Evolutionary conservation across 139 green algal genomes (phyloP), one percentile per base, ranked within the genome.

Genomic region (Coccomyxa sp.): DNA sequence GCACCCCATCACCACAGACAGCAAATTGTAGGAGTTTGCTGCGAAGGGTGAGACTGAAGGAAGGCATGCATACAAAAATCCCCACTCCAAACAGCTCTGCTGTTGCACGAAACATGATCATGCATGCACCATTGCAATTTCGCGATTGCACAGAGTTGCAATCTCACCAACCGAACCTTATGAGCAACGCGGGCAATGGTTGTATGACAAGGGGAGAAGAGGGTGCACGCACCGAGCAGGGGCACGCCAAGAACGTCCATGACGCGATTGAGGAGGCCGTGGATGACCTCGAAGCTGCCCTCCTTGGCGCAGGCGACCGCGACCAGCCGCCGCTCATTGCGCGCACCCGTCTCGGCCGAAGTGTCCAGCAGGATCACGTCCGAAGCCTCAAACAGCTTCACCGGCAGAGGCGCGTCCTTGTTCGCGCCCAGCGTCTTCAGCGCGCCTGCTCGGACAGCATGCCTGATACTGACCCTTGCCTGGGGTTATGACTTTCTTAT

Each of bases 391-490:
- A 99, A 99, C 74, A 99, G 91, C 86, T 92, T 91, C 23, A 98
- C 82, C 13, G 97, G 97, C 82, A 99, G 89, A 18, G 96, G 91
- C 23, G 93, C 90, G 75, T 98, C 92, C 83, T 96, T 97, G 91
- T 98, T 99, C 71, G 95, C 90, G 12, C 89, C 95, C 60, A 99
- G 85, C 23, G 97, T 99, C 87, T 99, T 99, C 60, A 99, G 92
- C 31, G 93, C 91, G 45, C 89, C 89, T 83, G 85, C 87, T 38
- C 90, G 21, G 31, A 17, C 25, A 81, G 92, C 16, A 90, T 87
- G 57, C 92, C 86, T 74, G 86, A 93, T 38, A 96, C 85, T 87
- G 93, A 90, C 16, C 51, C 15, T 10, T 82, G 30, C 76, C 17
- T 66, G 25, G 57, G 25, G 32, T 10, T 66, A 38, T 51, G 38